Evolutionary conservation across 2,329 filamentous ascomycete genomes (phyloP), one percentile per base, ranked within the genome.

Genomic region (Trichophyton mentagrophytes): DNA sequence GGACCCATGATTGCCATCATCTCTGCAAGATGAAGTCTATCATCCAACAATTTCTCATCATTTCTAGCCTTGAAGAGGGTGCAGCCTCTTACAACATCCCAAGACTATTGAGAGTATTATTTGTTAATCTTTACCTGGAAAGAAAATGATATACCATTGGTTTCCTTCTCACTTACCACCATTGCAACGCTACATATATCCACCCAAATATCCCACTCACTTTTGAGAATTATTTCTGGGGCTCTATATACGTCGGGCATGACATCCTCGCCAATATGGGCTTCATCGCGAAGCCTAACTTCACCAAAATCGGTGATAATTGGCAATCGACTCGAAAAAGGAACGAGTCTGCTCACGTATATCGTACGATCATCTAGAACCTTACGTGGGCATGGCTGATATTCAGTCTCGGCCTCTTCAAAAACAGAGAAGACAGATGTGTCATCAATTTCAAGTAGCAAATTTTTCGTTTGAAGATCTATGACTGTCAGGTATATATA

Each of bases 131-230:
- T 20, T 3, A 20, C 44, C 20, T 25, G n/a, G 44, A 9, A 11
- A 17, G 7, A 15, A 22, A 55, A n/a, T 13, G 13, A 36, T 22
- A 33, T 49, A 36, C 49, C 11, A 59, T 20, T n/a, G 11, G 8
- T 56, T 17, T 25, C 6, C 51, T 56, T 56, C 25, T 36, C 3
- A 57, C 64, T 46, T 64, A 68, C 66, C 61, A 69, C 63, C 25
- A 65, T 59, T n/a, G 63, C 68, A 51, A 69, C 58, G 42, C 63
- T 65, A 66, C 68, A 70, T 8, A 69, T 66, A 60, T 69, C 68
- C 42, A 67, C 61, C 44, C 62, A 62, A 3, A 59, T 57, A 25
- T 64, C 65, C 68, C 67, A 69, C 22, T 62, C 38, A 64, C 68
- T 69, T 9, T 63, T 60, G 9, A 66, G 53, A 15, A 67, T 61